A percentile compares a stretch with the other conserved stretches of the same genome.
These are phyloP conservation scores for Telopea speciosissima DNA, from an alignment of 177 flowering plant species.

Conservation along the genomic window DNA sequence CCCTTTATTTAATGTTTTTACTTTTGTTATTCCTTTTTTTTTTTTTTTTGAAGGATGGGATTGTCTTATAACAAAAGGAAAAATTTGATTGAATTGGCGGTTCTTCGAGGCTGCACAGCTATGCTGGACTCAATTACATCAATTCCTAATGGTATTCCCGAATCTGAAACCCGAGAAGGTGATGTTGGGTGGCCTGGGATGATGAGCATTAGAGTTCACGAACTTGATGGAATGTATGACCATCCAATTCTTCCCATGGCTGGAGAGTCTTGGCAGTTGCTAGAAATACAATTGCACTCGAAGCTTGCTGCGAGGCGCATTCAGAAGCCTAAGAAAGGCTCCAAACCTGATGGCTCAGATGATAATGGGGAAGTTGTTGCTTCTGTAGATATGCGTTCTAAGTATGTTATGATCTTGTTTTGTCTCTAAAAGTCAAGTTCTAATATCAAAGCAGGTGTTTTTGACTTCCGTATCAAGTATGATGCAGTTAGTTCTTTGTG, in stretches of 20 bases:
- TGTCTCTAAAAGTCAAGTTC: neutral
- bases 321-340: constrained; percentile 77
- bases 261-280: constrained; percentile 83
- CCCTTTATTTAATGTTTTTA: constrained; percentile 4
- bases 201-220: constrained; percentile 95
- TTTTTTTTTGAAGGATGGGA: constrained; percentile 54
- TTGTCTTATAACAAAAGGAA: constrained; percentile 89
- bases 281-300: constrained; percentile 90
- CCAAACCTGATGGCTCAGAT: constrained; percentile 90
- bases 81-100: constrained; percentile 86
- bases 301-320: constrained; percentile 76
- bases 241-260: constrained; percentile 92
- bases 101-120: constrained; percentile 74
- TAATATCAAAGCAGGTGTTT: neutral
- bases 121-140: constrained; percentile 30
- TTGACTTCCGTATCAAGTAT: neutral
- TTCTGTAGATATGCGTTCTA: constrained; percentile 53
- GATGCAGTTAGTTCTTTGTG: constrained; percentile 8
- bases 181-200: constrained; percentile 97
- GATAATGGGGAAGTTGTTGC: constrained; percentile 69
- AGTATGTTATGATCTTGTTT: constrained; percentile 32
- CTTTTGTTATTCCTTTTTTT: constrained; percentile 6
- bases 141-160: constrained; percentile 36
- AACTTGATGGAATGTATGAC: constrained; percentile 95
- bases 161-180: constrained; percentile 60